Conservation (phyloP, 163 green algal genomes). For the Botryococcus braunii region DNA sequence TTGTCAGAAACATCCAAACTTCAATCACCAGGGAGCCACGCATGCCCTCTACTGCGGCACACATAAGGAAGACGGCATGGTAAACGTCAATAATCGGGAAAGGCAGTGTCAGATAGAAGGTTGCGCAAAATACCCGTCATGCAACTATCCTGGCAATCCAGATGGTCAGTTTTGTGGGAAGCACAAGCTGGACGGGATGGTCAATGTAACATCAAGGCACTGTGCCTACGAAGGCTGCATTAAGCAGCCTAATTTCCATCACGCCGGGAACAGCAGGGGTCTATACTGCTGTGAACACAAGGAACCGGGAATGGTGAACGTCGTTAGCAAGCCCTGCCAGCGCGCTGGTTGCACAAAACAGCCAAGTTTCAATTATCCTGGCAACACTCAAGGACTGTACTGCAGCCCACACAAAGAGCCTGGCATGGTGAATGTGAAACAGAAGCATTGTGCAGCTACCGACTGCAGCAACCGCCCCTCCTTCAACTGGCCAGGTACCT, state of each 20-base stretch:
- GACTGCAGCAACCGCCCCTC: constrained; percentile 9
- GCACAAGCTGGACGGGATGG: constrained; percentile 14
- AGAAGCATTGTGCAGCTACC: constrained; percentile 1
- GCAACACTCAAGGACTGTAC: constrained; percentile 1
- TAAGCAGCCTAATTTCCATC: constrained; percentile 12
- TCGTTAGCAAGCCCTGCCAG: constrained; percentile 9
- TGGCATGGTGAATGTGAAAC: constrained; percentile 13
- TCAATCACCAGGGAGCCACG: constrained; percentile 6
- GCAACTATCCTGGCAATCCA: constrained; percentile 4
- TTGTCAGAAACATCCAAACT: constrained; percentile 13
- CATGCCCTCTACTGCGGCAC: constrained; percentile 10
- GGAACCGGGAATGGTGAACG: constrained; percentile 8
- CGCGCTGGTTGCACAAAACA: constrained; percentile 11
- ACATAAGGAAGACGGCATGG: constrained; percentile 13
- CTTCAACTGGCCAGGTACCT: constrained; percentile 8
- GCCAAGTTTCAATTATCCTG: constrained; percentile 15
- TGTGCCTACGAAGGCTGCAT: constrained; percentile 9
- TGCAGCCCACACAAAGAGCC: constrained; percentile 11
- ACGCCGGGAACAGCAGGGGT: neutral
- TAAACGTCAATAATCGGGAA: constrained; percentile 11
- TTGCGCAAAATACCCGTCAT: constrained; percentile 10
- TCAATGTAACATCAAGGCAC: constrained; percentile 9
- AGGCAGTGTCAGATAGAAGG: neutral
- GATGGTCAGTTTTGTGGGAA: constrained; percentile 10
- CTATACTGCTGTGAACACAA: constrained; percentile 15